These are phyloP conservation scores for Yamadazyma takamatsuzukensis DNA, from an alignment of 805 yeast species.

Conservation along the genomic window DNA sequence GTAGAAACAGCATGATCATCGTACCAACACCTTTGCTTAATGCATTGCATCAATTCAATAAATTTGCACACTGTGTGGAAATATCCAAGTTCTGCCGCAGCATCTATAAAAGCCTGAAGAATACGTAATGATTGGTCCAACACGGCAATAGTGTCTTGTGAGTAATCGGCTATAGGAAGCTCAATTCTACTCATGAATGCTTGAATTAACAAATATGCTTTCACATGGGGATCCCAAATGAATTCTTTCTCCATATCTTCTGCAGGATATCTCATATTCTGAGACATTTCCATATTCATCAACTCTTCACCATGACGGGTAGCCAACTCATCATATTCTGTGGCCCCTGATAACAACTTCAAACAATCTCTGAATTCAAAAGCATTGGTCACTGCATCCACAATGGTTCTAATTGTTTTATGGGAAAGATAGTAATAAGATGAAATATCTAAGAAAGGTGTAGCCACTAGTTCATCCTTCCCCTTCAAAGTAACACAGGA, in stretches of 20 bases:
- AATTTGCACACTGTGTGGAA: slow-evolving; percentile 57
- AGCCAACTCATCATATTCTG: slow-evolving; percentile 84
- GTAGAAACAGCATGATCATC: slow-evolving; percentile 66
- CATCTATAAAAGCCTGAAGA: slow-evolving; percentile 88
- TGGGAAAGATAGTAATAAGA: slow-evolving; percentile 94
- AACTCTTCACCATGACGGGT: slow-evolving; percentile 91
- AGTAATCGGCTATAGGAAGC: slow-evolving; percentile 90
- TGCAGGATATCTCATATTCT: slow-evolving; percentile 61
- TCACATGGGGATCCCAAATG: slow-evolving; percentile 87
- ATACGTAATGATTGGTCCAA: slow-evolving; percentile 93
- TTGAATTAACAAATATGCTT: slow-evolving; percentile 67
- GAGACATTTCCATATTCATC: slow-evolving; percentile 79
- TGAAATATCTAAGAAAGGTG: slow-evolving; percentile 80
- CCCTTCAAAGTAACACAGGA: slow-evolving; percentile 57
- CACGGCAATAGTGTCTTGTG: slow-evolving; percentile 90
- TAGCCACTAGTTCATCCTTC: slow-evolving; percentile 52
- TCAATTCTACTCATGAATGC: slow-evolving; percentile 70
- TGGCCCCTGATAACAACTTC: slow-evolving; percentile 54
- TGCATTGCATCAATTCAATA: slow-evolving; percentile 72
- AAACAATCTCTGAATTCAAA: slow-evolving; percentile 60
- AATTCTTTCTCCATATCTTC: slow-evolving; percentile 55
- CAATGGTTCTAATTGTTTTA: slow-evolving; percentile 71
- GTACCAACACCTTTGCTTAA: slow-evolving; percentile 86
- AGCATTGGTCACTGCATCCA: slow-evolving; percentile 48
- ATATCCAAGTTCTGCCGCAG: slow-evolving; percentile 79